Evolutionary conservation across 2,329 filamentous ascomycete species (phyloP).

Genomic region (Neonectria hederae): DNA sequence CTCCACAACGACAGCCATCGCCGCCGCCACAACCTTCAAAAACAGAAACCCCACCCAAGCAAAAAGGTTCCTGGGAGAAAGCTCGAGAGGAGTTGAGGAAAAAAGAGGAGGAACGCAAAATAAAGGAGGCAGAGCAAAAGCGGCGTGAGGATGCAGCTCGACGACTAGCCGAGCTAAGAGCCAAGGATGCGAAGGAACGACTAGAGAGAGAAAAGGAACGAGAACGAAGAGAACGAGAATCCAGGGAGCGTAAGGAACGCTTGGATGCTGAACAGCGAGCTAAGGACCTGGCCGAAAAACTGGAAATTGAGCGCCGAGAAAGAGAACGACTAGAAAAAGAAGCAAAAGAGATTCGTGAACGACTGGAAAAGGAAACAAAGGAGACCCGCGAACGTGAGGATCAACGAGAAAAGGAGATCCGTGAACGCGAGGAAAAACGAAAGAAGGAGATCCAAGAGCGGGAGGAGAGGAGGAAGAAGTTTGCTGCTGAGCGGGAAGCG

Average conservation of each 20-base stretch:
- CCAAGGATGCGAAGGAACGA: conserved; percentile 63
- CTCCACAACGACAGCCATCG: conserved; percentile 3
- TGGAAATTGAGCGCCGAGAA: conserved; percentile 51
- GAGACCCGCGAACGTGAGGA: conserved; percentile 45
- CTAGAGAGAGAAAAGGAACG: conserved; percentile 52
- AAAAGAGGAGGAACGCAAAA: conserved; percentile 71
- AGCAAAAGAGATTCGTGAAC: conserved; percentile 47
- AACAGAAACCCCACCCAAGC: conserved; percentile 42
- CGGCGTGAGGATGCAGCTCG: conserved; percentile 65
- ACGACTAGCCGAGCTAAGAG: conserved; percentile 63
- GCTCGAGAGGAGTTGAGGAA: conserved; percentile 73
- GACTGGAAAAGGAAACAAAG: conserved; percentile 42
- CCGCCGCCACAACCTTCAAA: conserved; percentile 19
- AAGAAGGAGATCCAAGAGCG: conserved; percentile 52
- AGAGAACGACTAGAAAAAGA: conserved; percentile 58
- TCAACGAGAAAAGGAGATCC: conserved; percentile 55
- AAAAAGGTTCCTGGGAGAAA: conserved; percentile 71
- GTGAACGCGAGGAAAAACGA: conserved; percentile 38
- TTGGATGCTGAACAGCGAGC: conserved; percentile 42
- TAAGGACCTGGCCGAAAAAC: conserved; percentile 48
- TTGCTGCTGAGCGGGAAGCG: conserved; percentile 33
- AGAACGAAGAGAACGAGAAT: conserved; percentile 49
- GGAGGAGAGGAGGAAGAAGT: conserved; percentile 47
- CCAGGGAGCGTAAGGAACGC: conserved; percentile 42
- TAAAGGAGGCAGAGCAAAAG: conserved; percentile 68